Evolutionary conservation across 2,329 filamentous ascomycete genomes (phyloP).

Genomic region (Epichloe festucae): DNA sequence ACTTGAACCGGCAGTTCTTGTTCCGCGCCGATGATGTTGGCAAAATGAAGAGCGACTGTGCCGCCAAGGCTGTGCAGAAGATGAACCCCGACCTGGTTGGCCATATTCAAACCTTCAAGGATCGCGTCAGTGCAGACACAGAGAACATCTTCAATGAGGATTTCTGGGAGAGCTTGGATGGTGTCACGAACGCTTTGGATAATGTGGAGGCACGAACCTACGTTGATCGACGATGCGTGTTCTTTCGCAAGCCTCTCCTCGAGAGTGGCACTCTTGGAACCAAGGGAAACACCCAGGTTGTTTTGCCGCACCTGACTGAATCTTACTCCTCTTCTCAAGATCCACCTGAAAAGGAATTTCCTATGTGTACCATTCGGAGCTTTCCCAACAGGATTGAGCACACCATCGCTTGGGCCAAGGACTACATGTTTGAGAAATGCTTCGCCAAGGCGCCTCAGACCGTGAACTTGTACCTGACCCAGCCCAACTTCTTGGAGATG

Average conservation of each 20-base stretch:
- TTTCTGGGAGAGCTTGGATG: constrained; percentile 80
- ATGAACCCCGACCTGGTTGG: constrained; percentile 92
- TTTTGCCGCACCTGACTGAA: constrained; percentile 82
- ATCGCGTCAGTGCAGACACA: constrained; percentile 82
- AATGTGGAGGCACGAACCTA: constrained; percentile 96
- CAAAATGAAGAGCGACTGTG: constrained; percentile 90
- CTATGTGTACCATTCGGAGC: constrained; percentile 93
- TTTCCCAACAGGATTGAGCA: constrained; percentile 99
- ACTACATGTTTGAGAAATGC: constrained; percentile 77
- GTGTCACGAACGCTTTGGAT: constrained; percentile 92
- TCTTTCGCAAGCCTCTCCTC: constrained; percentile 92
- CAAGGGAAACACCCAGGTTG: constrained; percentile 96
- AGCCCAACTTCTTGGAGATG: constrained; percentile 78
- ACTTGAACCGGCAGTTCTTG: constrained; percentile 91
- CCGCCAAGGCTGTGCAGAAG: constrained; percentile 72
- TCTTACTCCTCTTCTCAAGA: constrained; percentile 94
- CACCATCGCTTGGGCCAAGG: constrained; percentile 95
- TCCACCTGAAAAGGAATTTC: constrained; percentile 95
- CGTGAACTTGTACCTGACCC: constrained; percentile 84
- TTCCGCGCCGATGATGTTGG: constrained; percentile 92
- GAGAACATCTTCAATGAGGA: constrained; percentile 88
- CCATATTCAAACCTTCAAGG: constrained; percentile 75
- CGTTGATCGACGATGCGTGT: constrained; percentile 89
- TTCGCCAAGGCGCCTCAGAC: constrained; percentile 91
- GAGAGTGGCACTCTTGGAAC: constrained; percentile 98